These are phyloP conservation scores for Talaromyces sp. DNA, from an alignment of 2,329 filamentous ascomycete species.

Conservation along the genomic window DNA sequence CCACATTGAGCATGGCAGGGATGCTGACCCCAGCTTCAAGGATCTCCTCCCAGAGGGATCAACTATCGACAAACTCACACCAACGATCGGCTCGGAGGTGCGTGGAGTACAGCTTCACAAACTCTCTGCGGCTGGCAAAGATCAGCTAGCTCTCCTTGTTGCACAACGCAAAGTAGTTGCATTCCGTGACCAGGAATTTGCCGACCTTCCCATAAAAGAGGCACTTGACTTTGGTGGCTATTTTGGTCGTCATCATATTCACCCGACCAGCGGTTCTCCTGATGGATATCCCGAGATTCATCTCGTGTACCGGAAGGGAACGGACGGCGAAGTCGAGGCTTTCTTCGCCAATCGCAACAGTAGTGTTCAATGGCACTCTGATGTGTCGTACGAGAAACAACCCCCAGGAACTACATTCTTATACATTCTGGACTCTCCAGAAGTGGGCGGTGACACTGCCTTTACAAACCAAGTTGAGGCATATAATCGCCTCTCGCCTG, in stretches of 20 bases:
- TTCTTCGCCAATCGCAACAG: slow-evolving; percentile 27
- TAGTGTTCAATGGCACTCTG: slow-evolving; percentile 20
- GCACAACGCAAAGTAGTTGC: slow-evolving; percentile 18
- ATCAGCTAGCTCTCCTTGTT: slow-evolving; percentile 47
- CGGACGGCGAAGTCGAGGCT: slow-evolving; percentile 5
- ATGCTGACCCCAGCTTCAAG: slow-evolving; percentile 40
- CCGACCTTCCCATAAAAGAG: slow-evolving; percentile 15
- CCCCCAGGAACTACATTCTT: slow-evolving; percentile 26
- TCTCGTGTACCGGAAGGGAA: slow-evolving; percentile 8
- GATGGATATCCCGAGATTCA: slow-evolving; percentile 9
- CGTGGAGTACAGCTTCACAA: slow-evolving; percentile 46
- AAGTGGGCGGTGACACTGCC: slow-evolving; percentile 26
- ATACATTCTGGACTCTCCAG: slow-evolving; percentile 20
- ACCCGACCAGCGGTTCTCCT: slow-evolving; percentile 12
- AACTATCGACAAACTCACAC: slow-evolving; percentile 15
- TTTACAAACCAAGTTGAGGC: slow-evolving; percentile 24
- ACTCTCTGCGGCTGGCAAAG: slow-evolving; percentile 46
- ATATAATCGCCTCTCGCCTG: slow-evolving; percentile 25
- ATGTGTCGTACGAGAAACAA: slow-evolving; percentile 25
- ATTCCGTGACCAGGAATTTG: slow-evolving; percentile 16
- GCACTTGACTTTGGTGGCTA: slow-evolving; percentile 22
- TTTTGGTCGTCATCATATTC: slow-evolving; percentile 23
- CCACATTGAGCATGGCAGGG: slow-evolving; percentile 37
- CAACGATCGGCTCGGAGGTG: slow-evolving; percentile 46
- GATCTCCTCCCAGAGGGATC: slow-evolving; percentile 33